Conservation (phyloP, 2,329 filamentous ascomycete genomes). For the Trichoderma polysporum region DNA sequence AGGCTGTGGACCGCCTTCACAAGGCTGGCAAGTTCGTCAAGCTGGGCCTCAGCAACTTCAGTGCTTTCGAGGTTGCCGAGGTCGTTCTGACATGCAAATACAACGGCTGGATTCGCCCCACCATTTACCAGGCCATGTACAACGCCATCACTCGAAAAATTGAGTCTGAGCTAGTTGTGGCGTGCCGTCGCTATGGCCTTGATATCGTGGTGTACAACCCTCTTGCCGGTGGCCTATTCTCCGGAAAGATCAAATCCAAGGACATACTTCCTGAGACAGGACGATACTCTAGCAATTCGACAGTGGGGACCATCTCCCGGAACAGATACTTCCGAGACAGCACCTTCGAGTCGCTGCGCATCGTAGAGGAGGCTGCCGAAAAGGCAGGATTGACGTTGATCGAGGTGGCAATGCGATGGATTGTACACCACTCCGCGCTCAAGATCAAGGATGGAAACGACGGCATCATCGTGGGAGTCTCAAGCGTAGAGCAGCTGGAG, state of each 20-base stretch:
- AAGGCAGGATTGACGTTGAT: slow-evolving; percentile 68
- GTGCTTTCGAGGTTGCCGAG: slow-evolving; percentile 85
- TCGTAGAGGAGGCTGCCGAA: slow-evolving; percentile 66
- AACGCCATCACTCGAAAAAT: slow-evolving; percentile 76
- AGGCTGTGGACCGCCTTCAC: slow-evolving; percentile 76
- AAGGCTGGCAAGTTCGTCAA: slow-evolving; percentile 82
- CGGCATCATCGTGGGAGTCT: slow-evolving; percentile 60
- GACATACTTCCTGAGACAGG: slow-evolving; percentile 64
- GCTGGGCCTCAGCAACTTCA: slow-evolving; percentile 80
- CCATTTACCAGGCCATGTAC: slow-evolving; percentile 87
- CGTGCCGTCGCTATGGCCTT: slow-evolving; percentile 45
- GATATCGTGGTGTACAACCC: slow-evolving; percentile 24
- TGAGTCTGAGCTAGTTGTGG: slow-evolving; percentile 71
- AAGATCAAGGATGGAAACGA: slow-evolving; percentile 54
- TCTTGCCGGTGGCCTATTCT: slow-evolving; percentile 53
- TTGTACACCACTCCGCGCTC: slow-evolving; percentile 66
- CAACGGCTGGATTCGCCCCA: slow-evolving; percentile 78
- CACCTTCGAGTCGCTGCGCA: slow-evolving; percentile 60
- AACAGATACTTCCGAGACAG: slow-evolving; percentile 70
- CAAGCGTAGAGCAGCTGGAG: slow-evolving; percentile 56
- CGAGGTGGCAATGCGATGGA: slow-evolving; percentile 73
- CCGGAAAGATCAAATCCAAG: slow-evolving; percentile 71
- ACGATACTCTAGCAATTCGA: slow-evolving; percentile 63
- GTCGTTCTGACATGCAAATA: slow-evolving; percentile 76
- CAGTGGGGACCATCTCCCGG: slow-evolving; percentile 58